These are phyloP conservation scores for Ceratocystis papillata DNA, from an alignment of 2,329 filamentous ascomycete genomes.

Conservation along the genomic window DNA sequence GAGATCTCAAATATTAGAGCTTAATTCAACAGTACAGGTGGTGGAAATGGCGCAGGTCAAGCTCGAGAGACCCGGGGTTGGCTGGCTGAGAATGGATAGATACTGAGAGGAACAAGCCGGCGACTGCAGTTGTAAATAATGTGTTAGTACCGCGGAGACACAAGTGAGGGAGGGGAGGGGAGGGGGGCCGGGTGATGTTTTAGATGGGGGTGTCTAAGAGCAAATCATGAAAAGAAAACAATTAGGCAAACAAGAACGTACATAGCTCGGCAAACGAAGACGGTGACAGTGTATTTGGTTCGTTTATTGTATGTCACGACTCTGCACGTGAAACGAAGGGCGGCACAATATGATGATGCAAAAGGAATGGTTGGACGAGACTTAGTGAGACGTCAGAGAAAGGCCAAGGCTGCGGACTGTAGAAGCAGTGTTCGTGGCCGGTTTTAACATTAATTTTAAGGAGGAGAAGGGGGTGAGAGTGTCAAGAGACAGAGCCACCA, in stretches of 20 bases:
- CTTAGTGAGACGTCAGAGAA: slow-evolving; percentile 1
- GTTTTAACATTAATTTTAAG: neutral
- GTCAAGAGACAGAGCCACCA: neutral
- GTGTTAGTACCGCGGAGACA: slow-evolving; percentile 2
- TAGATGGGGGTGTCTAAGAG: neutral
- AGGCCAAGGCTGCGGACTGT: neutral
- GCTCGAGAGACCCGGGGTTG: neutral
- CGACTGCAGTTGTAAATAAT: neutral
- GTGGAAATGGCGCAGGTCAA: neutral
- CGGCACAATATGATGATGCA: neutral
- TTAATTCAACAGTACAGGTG: neutral
- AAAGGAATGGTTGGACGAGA: neutral
- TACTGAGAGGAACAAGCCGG: too few species aligned
- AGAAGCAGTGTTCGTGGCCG: too few species aligned
- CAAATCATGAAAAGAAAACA: neutral
- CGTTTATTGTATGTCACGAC: neutral
- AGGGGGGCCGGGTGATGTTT: neutral
- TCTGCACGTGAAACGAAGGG: neutral
- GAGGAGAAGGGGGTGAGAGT: neutral
- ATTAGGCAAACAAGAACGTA: neutral
- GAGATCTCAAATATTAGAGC: neutral
- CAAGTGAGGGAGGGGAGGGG: neutral
- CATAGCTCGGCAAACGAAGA: neutral
- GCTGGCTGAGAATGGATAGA: neutral
- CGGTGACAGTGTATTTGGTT: neutral